Evolutionary conservation across 1,284 basidiomycete species (phyloP).

Genomic region (Ceratobasidium sp.): DNA sequence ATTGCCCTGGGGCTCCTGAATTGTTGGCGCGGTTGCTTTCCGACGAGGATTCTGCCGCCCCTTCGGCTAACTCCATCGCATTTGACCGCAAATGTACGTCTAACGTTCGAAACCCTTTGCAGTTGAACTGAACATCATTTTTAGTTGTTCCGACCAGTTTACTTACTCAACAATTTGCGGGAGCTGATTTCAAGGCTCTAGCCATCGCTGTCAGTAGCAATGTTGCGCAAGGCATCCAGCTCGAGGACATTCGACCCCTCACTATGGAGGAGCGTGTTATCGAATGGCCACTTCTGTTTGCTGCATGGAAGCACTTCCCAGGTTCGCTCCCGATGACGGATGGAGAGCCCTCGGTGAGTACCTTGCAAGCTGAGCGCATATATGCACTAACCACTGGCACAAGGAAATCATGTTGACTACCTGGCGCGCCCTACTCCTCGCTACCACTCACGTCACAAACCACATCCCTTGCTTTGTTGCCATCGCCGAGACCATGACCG

Average conservation of each 20-base stretch:
- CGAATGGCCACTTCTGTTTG: conserved; percentile 10
- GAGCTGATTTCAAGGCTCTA: conserved; percentile 19
- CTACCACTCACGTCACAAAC: conserved; percentile 13
- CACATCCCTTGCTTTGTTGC: conserved; percentile 28
- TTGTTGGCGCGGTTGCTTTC: conserved; percentile 12
- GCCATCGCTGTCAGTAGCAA: conserved; percentile 20
- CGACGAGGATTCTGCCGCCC: not conserved
- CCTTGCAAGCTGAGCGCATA: not conserved
- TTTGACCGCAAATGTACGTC: conserved; percentile 19
- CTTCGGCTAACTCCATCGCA: not conserved
- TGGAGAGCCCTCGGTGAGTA: conserved; percentile 16
- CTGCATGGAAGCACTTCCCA: conserved; percentile 25
- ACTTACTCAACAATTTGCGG: conserved; percentile 14
- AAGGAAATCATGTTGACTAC: conserved; percentile 12
- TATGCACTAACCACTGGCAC: not conserved
- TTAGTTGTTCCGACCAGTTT: conserved; percentile 27
- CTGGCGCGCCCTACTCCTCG: conserved; percentile 22
- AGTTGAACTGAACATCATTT: not conserved
- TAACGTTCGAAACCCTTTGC: not conserved
- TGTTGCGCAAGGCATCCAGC: conserved; percentile 19
- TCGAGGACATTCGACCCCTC: conserved; percentile 33
- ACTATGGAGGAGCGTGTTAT: conserved; percentile 30
- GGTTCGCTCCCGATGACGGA: conserved; percentile 13
- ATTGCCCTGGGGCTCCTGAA: conserved; percentile 11
- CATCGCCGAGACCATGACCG: conserved; percentile 20